phyloP scores from a whole-genome alignment of 2,329 filamentous ascomycete species.

The Aulographum hederae region DNA sequence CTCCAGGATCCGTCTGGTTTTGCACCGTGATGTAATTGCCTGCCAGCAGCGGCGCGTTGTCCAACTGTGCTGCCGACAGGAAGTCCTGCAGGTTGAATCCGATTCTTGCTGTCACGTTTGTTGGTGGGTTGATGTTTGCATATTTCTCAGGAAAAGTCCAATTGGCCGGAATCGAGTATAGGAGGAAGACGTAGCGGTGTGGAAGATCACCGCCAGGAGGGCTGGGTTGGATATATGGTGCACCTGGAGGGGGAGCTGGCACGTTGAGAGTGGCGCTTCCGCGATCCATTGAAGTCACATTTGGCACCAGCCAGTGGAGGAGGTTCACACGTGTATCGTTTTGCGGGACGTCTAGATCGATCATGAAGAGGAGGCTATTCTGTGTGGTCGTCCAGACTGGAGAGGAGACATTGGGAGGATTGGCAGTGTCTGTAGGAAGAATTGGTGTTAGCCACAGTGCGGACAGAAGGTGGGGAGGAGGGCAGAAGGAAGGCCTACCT shows the following conservation, averaged over 20 bases:
- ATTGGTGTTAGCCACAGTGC: neutral
- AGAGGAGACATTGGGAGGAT: slow-evolving; percentile 10
- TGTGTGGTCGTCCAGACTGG: slow-evolving; percentile 5
- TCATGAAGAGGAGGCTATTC: slow-evolving; percentile 12
- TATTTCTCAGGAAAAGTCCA: slow-evolving; percentile 16
- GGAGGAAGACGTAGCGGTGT: slow-evolving; percentile 16
- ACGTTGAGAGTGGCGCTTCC: neutral
- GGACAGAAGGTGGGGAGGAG: neutral
- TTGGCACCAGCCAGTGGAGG: slow-evolving; percentile 15
- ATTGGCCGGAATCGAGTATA: slow-evolving; percentile 11
- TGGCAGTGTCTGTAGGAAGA: slow-evolving; percentile 10
- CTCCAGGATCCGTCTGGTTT: slow-evolving; percentile 10
- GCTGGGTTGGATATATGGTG: slow-evolving; percentile 3
- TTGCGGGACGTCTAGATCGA: slow-evolving; percentile 15
- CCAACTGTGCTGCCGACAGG: slow-evolving; percentile 13
- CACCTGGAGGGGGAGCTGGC: neutral
- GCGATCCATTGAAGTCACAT: slow-evolving; percentile 8
- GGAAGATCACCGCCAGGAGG: slow-evolving; percentile 7
- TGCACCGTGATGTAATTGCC: slow-evolving; percentile 21
- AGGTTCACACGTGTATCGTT: slow-evolving; percentile 14
- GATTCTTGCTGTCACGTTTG: slow-evolving; percentile 10
- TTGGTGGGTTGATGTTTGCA: slow-evolving; percentile 13
- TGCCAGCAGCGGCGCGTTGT: slow-evolving; percentile 10
- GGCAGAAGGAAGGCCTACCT: slow-evolving; percentile 9
- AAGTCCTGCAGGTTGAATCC: slow-evolving; percentile 19